Base-by-base conservation (phyloP, 495 filamentous ascomycete species). In the Podospora comata region DNA sequence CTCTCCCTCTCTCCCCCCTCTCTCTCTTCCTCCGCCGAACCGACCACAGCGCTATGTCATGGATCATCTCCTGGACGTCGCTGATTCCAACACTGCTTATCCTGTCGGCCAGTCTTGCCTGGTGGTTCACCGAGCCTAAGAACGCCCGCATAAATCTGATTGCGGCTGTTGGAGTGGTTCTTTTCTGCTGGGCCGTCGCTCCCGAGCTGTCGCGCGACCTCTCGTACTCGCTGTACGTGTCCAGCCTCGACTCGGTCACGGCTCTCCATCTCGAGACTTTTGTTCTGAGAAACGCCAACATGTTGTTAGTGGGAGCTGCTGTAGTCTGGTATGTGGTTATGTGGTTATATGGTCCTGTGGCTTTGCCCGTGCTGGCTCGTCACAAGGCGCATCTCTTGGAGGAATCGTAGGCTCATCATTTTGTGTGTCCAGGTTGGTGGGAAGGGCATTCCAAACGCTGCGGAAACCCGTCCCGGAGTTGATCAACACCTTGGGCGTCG, bases 381-480 rank as follows among this genome's bases (percentile, higher is more conserved):
- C 13, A 34, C 56, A 16, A 32, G 13, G 11, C 60, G 60, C 64
- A 55, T 27, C 19, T 68, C 27, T 58, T 68, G 53, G 16, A 55
- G 13, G n/a, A 61, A 27, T 30, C 28, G 60, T 53, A 44, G n/a
- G 26, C 72, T 75, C 39, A 75, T 61, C 32, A 32, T 65, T 44
- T 48, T 65, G 30, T 68, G 23, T 56, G 9, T 64, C 32, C 66
- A 94, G 92, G 93, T 86, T 97, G 64, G 81, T 90, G 13, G 89
- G 89, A 72, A 90, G 93, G 66, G 89, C 91, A 62, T 94, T 90
- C 79, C 89, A 92, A 73, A 92, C 96, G 27, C 85, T 96, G 48
- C 88, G 92, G 76, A 96, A 93, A 63, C 91, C 95, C 9, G 92
- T 97, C 44, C 91, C 94, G 60, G 89, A 96, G 56, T 86, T 99